Conservation (phyloP, 2,329 filamentous ascomycete species). For the Colletotrichum sp. region DNA sequence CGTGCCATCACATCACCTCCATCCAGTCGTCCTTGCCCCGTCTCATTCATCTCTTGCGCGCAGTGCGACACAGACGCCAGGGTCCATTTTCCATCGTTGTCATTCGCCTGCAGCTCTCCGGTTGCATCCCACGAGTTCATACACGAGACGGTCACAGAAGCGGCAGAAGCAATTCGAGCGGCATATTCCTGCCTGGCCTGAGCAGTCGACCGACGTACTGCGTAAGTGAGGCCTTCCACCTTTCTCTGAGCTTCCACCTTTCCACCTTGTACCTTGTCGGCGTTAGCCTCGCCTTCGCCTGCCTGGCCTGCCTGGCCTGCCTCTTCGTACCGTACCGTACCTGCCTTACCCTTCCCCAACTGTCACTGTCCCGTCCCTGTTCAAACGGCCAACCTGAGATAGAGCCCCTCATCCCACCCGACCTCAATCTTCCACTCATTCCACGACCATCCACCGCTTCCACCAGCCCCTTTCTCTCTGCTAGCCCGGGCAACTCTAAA, state of each 20-base stretch:
- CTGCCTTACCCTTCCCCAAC: neutral
- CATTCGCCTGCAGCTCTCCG: neutral
- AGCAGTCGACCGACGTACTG: neutral
- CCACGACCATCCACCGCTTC: slow-evolving; percentile 3
- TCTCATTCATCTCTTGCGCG: neutral
- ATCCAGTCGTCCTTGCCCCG: neutral
- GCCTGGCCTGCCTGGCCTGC: neutral
- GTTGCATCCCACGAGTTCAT: neutral
- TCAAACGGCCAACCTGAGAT: neutral
- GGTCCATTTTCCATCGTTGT: neutral
- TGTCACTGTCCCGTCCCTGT: slow-evolving; percentile 1
- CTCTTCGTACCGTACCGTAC: neutral
- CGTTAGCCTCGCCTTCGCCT: neutral
- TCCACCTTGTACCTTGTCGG: slow-evolving; percentile 1
- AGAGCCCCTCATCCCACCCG: slow-evolving; percentile 2
- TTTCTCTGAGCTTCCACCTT: neutral
- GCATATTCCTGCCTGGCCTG: neutral
- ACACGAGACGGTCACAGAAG: neutral
- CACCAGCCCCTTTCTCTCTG: neutral
- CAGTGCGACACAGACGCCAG: slow-evolving; percentile 2
- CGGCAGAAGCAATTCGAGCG: neutral
- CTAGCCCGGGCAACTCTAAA: neutral
- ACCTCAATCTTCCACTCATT: slow-evolving; percentile 1
- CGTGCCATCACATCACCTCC: neutral
- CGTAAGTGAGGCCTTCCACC: neutral